Base-by-base conservation (phyloP, 164 flowering plant genomes). In the Malania oleifera region DNA sequence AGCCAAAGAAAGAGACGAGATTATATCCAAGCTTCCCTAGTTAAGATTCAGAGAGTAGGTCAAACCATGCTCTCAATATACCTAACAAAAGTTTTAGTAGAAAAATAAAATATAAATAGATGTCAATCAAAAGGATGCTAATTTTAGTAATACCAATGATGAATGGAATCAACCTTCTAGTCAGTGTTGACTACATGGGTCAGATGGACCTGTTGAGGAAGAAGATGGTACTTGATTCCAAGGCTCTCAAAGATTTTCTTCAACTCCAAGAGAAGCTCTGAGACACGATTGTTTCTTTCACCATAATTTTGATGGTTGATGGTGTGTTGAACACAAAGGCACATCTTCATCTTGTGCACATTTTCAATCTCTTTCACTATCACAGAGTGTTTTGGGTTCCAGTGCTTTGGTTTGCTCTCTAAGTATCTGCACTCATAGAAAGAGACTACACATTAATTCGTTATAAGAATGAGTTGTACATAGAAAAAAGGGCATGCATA, bases 301-400 rank as follows among this genome's bases (percentile, higher is more conserved):
- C 52, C 73, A 7, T 24, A 67, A 59, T 82, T 76, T 47, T 82
- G 87, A 65, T 70, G 73, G 74, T 82, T 82, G 56, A 78, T 80
- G 25, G 84, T 82, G 71, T 82, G 84, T 7, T 40, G 43, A 9
- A 80, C 71, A 39, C 56, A 66, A 0, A 80, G 52, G 26, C 26
- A 23, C 70, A 82, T 61, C 59, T 78, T 78, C 79, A 82, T 52
- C 74, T 70, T 74, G 70, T 76, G 41, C 56, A 80, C 39, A 39
- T 78, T 70, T 60, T 78, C 81, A 0, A 80, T 73, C 59, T 75
- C 85, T 65, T 70, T 78, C 56, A 78, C 76, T 47, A 70, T 15
- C 54, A 82, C 48, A 0, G 52, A 4, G 59, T 78, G 78, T 23
- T 71, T 71, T 15, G 77, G 70, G 48, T n/a, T 59, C 87, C 87